phyloP scores from a whole-genome alignment of 2,329 filamentous ascomycete genomes.

The Stagonosporopsis cucurbitacearum region DNA sequence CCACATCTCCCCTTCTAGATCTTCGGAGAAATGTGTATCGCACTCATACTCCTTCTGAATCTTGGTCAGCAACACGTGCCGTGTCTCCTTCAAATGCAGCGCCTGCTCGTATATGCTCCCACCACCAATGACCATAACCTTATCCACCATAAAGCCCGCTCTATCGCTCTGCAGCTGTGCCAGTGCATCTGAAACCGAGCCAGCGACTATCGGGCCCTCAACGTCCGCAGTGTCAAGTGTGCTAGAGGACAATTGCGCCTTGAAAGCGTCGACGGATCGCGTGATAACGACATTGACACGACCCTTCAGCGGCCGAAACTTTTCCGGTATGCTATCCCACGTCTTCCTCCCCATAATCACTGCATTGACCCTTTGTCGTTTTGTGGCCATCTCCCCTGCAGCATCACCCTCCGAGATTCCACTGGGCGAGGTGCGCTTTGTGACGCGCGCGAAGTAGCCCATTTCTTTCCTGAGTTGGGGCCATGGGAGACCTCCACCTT shows the following conservation, averaged over 20 bases:
- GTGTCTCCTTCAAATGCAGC: conserved; percentile 64
- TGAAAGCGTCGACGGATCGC: conserved; percentile 46
- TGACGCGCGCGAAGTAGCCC: conserved; percentile 92
- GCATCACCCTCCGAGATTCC: conserved; percentile 13
- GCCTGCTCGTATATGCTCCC: conserved; percentile 81
- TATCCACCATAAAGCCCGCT: conserved; percentile 17
- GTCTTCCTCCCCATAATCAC: conserved; percentile 98
- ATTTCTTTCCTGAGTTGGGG: conserved; percentile 88
- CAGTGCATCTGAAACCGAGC: conserved; percentile 55
- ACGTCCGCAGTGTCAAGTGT: neutral
- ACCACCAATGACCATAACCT: conserved; percentile 86
- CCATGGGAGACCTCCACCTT: conserved; percentile 82
- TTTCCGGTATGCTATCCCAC: conserved; percentile 85
- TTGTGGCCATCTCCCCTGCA: neutral
- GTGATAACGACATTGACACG: conserved; percentile 84
- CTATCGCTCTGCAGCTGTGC: conserved; percentile 57
- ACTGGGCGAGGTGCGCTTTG: conserved; percentile 65
- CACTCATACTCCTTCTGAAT: conserved; percentile 75
- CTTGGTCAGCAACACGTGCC: conserved; percentile 72
- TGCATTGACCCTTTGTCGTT: conserved; percentile 55
- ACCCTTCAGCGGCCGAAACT: conserved; percentile 79
- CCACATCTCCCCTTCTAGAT: conserved; percentile 63
- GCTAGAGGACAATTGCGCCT: conserved; percentile 13
- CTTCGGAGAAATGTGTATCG: conserved; percentile 75
- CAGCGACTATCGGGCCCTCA: conserved; percentile 61